Percentiles rank a stretch among this genome's conserved stretches.
These are phyloP conservation scores for Chlorella sp. DNA, from an alignment of 139 green algal genomes.

Conservation along the genomic window DNA sequence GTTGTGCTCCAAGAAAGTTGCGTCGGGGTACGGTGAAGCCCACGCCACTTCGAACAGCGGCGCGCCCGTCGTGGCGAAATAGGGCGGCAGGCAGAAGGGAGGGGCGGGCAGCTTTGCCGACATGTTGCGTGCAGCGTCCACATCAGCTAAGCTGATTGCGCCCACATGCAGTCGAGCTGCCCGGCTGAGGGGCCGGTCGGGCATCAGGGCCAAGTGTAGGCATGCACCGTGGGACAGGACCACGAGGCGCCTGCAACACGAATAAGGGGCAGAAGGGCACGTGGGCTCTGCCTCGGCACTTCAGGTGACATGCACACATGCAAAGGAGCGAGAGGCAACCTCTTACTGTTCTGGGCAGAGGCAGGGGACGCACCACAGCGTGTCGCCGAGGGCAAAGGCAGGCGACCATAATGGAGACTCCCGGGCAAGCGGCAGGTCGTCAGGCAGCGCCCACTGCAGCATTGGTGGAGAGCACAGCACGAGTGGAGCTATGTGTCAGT, in stretches of 20 bases:
- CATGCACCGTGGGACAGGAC: background rate
- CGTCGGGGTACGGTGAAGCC: background rate
- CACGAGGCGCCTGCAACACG: background rate
- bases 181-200: background rate
- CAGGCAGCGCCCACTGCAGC: constrained; percentile 2
- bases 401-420: background rate
- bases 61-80: background rate
- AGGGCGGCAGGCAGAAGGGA: background rate
- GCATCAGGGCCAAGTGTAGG: background rate
- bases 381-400: background rate
- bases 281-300: too few species aligned
- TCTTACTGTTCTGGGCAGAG: too few species aligned
- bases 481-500: background rate
- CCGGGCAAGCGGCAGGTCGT: too few species aligned
- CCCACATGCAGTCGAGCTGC: background rate
- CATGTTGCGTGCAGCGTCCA: too few species aligned
- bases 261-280: background rate
- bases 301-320: too few species aligned
- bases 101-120: background rate
- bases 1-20: background rate
- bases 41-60: background rate
- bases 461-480: background rate
- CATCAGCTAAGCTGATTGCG: background rate
- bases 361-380: background rate
- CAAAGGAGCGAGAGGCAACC: too few species aligned